phyloP scores from a whole-genome alignment of 177 flowering plant genomes.

The Vitis hybrid region DNA sequence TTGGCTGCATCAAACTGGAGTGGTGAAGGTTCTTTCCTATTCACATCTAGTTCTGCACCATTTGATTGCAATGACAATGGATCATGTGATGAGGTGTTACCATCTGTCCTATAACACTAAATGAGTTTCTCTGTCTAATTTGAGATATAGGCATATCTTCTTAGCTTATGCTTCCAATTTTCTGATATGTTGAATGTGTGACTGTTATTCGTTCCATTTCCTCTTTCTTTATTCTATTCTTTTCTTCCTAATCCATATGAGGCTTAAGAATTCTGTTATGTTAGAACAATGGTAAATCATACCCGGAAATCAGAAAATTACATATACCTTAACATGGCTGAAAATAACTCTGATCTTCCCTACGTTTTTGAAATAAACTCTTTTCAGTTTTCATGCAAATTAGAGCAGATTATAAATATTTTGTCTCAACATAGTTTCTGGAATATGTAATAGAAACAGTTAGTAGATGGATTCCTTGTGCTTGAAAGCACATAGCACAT shows the following conservation, averaged over 20 bases:
- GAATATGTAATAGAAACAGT: too few species aligned
- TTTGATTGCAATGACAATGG: constrained; percentile 88
- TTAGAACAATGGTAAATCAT: not conserved
- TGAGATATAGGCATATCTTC: not conserved
- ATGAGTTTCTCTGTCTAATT: not conserved
- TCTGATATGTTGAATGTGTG: not conserved
- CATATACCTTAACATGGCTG: too few species aligned
- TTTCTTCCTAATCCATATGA: too few species aligned
- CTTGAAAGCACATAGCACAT: too few species aligned
- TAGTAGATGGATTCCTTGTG: too few species aligned
- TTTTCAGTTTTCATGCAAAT: too few species aligned
- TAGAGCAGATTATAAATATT: too few species aligned
- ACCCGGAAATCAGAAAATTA: too few species aligned
- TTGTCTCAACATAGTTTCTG: too few species aligned
- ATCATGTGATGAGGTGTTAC: constrained; percentile 77
- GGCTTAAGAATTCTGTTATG: not conserved
- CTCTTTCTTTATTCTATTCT: not conserved
- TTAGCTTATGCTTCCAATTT: not conserved
- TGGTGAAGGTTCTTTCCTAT: constrained; percentile 85
- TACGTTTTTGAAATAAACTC: too few species aligned
- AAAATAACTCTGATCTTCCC: too few species aligned
- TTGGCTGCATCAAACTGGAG: constrained; percentile 80
- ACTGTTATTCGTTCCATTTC: not conserved
- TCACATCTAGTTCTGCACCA: constrained; percentile 92
- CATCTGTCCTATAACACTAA: constrained; percentile 14